Percentiles rank a stretch among this genome's conserved stretches.
Conservation (phyloP, 768 basidiomycete species). For the Boletus fagicola region DNA sequence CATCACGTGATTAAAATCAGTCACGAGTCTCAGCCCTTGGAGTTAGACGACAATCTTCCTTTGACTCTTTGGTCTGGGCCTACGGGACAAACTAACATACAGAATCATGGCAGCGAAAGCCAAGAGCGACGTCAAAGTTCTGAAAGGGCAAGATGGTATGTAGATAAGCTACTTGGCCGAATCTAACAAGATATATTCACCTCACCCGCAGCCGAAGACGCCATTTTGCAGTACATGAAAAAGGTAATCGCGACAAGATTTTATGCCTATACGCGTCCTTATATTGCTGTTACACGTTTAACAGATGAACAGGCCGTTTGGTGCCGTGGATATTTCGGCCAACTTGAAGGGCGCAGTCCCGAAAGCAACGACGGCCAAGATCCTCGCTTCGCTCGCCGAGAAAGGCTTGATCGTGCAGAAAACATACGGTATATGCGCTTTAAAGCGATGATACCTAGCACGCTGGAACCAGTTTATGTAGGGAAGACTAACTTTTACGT, state of each 20-base stretch:
- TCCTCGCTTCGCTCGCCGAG: constrained; percentile 78
- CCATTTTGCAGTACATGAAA: constrained; percentile 77
- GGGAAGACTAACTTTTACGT: constrained; percentile 89
- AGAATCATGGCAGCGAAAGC: constrained; percentile 43
- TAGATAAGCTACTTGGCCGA: background rate
- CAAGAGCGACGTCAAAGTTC: constrained; percentile 54
- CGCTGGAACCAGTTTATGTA: constrained; percentile 25
- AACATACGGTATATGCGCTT: constrained; percentile 59
- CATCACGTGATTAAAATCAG: background rate
- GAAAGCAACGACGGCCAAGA: constrained; percentile 82
- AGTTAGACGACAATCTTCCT: background rate
- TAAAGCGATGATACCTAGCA: background rate
- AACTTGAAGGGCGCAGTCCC: constrained; percentile 89
- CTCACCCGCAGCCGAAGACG: constrained; percentile 59
- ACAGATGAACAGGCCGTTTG: constrained; percentile 92
- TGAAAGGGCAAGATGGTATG: constrained; percentile 76
- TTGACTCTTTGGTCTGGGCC: background rate
- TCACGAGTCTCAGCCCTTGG: background rate
- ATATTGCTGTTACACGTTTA: background rate
- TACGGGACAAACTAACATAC: background rate
- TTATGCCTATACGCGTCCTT: constrained; percentile 7
- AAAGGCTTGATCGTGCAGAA: constrained; percentile 82
- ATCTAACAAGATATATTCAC: background rate
- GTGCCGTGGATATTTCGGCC: constrained; percentile 87
- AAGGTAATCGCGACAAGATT: constrained; percentile 38